Percentiles rank a stretch among this genome's conserved stretches.
Conservation (phyloP, 2,329 filamentous ascomycete genomes). For the Epichloe aotearoae region DNA sequence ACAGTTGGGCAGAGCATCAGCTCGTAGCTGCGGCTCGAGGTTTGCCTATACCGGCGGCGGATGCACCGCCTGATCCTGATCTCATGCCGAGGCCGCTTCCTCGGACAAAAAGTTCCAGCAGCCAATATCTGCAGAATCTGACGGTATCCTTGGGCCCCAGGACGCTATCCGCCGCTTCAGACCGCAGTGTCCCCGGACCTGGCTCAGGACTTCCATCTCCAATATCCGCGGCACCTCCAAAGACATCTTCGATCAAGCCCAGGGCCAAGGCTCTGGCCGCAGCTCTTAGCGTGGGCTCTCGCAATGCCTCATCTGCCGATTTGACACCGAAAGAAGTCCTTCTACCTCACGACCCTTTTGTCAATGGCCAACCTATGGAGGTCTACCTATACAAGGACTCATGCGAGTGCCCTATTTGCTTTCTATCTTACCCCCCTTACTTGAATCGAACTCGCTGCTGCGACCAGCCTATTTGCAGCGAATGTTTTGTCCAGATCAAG, state of each 20-base stretch:
- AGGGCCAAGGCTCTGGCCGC: conserved; percentile 83
- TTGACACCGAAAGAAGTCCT: conserved; percentile 64
- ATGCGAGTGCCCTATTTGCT: conserved; percentile 88
- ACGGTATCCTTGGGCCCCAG: conserved; percentile 68
- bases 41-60: conserved; percentile 68
- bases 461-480: conserved; percentile 91
- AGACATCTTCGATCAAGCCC: conserved; percentile 57
- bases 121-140: conserved; percentile 51
- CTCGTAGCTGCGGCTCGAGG: conserved; percentile 83
- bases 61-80: conserved; percentile 65
- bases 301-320: conserved; percentile 59
- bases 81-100: conserved; percentile 34
- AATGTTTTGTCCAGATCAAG: conserved; percentile 98
- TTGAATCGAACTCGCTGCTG: conserved; percentile 91
- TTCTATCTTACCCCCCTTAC: conserved; percentile 92
- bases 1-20: conserved; percentile 88
- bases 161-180: conserved; percentile 68
- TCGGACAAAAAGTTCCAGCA: conserved; percentile 33
- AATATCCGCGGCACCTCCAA: conserved; percentile 20
- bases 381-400: conserved; percentile 89
- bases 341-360: conserved; percentile 68
- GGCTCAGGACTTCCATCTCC: conserved; percentile 44
- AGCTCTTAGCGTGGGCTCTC: conserved; percentile 59
- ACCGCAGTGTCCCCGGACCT: conserved; percentile 48
- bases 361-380: conserved; percentile 90